Conservation (phyloP, 1,139 yeast species). For the Blastobotrys proliferans region DNA sequence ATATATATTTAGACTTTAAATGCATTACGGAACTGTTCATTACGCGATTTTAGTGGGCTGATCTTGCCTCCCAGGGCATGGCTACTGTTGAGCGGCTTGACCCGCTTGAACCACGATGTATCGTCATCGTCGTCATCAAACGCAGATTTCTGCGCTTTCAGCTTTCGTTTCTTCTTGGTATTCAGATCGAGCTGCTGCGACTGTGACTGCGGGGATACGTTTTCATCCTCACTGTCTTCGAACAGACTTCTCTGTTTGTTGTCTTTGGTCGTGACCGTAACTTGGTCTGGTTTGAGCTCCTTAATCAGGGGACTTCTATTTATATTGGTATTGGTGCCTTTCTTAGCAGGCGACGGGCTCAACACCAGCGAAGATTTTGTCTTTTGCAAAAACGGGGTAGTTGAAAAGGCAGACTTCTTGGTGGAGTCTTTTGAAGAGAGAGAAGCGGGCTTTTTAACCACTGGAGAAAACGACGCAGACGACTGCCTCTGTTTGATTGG, state of each 20-base stretch:
- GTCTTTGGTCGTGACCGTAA: constrained; percentile 17
- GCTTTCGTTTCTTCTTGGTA: constrained; percentile 12
- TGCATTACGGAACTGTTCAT: constrained; percentile 2
- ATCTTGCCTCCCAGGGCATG: constrained; percentile 15
- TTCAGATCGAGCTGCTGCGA: constrained; percentile 4
- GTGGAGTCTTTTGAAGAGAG: not conserved
- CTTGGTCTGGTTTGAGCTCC: constrained; percentile 8
- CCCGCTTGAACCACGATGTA: constrained; percentile 24
- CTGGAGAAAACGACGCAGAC: not conserved
- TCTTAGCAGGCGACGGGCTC: constrained; percentile 1
- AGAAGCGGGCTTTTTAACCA: too few relatives aligned
- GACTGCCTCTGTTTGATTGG: not conserved
- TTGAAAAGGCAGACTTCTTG: constrained; percentile 14
- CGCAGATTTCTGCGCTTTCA: constrained; percentile 16
- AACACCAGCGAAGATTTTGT: not conserved
- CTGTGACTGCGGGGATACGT: not conserved
- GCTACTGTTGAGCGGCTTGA: constrained; percentile 9
- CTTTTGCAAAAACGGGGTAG: constrained; percentile 17
- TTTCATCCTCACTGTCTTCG: constrained; percentile 19
- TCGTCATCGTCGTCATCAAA: constrained; percentile 17
- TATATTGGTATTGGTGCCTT: not conserved
- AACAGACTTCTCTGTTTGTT: constrained; percentile 22
- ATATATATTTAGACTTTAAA: constrained; percentile 6
- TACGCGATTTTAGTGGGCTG: constrained; percentile 21
- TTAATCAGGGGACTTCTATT: not conserved